A percentile compares a stretch with the other conserved stretches of the same genome.
Conservation (phyloP, 176 grass and related monocot species). For the Zea luxurians region DNA sequence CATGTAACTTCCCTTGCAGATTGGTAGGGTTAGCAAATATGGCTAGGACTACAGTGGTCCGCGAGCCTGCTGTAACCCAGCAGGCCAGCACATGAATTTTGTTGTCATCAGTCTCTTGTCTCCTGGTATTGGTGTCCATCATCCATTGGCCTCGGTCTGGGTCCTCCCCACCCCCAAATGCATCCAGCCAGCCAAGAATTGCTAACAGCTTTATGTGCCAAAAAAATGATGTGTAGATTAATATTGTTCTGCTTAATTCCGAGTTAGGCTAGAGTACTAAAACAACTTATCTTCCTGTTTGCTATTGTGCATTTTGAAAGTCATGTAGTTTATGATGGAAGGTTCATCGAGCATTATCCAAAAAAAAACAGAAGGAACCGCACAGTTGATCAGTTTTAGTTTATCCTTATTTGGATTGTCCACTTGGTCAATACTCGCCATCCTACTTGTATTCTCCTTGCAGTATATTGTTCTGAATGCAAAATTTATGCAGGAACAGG, state of each 20-base stretch:
- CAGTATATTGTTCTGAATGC: slow-evolving; percentile 42
- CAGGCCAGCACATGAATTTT: slow-evolving; percentile 47
- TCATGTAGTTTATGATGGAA: too few species aligned
- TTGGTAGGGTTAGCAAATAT: slow-evolving; percentile 47
- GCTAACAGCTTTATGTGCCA: background rate
- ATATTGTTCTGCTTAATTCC: background rate
- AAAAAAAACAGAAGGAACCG: background rate
- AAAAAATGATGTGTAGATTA: background rate
- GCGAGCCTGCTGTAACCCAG: slow-evolving; percentile 31
- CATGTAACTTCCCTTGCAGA: slow-evolving; percentile 20
- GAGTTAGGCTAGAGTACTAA: background rate
- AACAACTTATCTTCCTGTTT: slow-evolving; percentile 5
- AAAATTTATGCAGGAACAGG: slow-evolving; percentile 48
- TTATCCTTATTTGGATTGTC: slow-evolving; percentile 15
- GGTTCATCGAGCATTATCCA: too few species aligned
- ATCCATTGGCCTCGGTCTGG: slow-evolving; percentile 24
- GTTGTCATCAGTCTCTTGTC: slow-evolving; percentile 48
- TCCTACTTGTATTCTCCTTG: slow-evolving; percentile 1
- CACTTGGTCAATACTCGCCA: background rate
- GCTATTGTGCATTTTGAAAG: too few species aligned
- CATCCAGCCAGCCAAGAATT: slow-evolving; percentile 7
- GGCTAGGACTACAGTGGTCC: slow-evolving; percentile 38
- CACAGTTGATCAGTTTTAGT: slow-evolving; percentile 12
- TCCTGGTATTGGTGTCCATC: slow-evolving; percentile 37
- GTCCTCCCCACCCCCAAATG: slow-evolving; percentile 5